Conservation (phyloP, 495 filamentous ascomycete genomes). For the Clohesyomyces aquaticus region DNA sequence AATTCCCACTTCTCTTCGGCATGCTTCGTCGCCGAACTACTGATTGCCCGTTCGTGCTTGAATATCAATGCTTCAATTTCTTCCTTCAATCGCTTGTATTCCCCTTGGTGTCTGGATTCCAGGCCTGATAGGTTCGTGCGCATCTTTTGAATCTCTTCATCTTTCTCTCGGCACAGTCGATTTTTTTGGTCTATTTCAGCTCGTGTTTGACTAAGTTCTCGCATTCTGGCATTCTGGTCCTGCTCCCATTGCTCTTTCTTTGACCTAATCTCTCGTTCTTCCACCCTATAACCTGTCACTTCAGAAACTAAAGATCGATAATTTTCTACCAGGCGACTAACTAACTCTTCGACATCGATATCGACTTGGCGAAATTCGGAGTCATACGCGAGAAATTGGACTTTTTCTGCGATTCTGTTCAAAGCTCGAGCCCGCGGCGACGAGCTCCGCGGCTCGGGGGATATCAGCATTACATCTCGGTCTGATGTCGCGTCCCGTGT, state of each 20-base stretch:
- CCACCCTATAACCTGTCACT: neutral
- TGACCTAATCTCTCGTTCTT: neutral
- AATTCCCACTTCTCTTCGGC: neutral
- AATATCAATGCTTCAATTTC: slow-evolving; percentile 1
- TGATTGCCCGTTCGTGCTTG: no score
- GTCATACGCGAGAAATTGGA: no score
- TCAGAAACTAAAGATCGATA: neutral
- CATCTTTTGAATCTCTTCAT: neutral
- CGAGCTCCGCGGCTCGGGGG: no score
- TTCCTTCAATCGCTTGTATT: neutral
- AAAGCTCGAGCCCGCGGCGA: no score
- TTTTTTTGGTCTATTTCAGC: neutral
- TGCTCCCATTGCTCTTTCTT: neutral
- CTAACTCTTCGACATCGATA: neutral
- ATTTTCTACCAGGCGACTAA: neutral
- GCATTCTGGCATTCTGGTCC: no score
- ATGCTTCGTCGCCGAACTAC: no score
- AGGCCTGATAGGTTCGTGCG: no score
- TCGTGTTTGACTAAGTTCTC: neutral
- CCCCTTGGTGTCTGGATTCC: no score
- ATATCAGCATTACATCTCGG: no score
- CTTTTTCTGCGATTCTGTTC: no score
- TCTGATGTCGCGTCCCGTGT: no score
- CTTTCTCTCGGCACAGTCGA: neutral
- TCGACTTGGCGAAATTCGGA: neutral